Percentiles rank a stretch among this genome's conserved stretches.
phyloP scores from a whole-genome alignment of 345 rosid genomes.

The Eucalyptus grandis region DNA sequence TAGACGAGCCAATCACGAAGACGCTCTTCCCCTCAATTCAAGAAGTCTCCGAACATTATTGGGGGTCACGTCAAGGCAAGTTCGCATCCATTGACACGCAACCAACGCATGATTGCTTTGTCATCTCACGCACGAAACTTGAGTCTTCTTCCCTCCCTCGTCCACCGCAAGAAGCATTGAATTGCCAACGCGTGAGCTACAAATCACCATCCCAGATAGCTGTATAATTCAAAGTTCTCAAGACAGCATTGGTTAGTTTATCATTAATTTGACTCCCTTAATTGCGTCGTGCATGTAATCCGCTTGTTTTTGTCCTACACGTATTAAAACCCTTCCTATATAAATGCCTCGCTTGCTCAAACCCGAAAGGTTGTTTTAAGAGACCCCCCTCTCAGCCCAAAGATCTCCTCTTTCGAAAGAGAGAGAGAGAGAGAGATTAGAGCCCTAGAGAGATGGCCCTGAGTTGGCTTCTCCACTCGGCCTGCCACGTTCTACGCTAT shows the following conservation, averaged over 20 bases:
- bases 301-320: not conserved
- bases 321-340: not conserved
- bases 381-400: not conserved
- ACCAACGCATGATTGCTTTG: not conserved
- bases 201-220: not conserved
- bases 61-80: not conserved
- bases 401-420: not conserved
- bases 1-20: not conserved
- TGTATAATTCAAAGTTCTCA: not conserved
- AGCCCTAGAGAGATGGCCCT: not conserved
- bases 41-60: not conserved
- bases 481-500: slow-evolving; percentile 17
- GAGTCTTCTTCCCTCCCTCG: not conserved
- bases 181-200: not conserved
- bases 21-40: not conserved
- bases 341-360: not conserved
- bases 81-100: not conserved
- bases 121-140: not conserved
- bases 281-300: not conserved
- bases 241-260: not conserved
- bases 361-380: not conserved
- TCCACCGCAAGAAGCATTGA: not conserved
- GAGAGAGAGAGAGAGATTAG: not conserved
- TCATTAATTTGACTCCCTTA: not conserved
- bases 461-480: slow-evolving; percentile 40